phyloP scores from a whole-genome alignment of 257 asterid species.

The Scutellaria baicalensis region DNA sequence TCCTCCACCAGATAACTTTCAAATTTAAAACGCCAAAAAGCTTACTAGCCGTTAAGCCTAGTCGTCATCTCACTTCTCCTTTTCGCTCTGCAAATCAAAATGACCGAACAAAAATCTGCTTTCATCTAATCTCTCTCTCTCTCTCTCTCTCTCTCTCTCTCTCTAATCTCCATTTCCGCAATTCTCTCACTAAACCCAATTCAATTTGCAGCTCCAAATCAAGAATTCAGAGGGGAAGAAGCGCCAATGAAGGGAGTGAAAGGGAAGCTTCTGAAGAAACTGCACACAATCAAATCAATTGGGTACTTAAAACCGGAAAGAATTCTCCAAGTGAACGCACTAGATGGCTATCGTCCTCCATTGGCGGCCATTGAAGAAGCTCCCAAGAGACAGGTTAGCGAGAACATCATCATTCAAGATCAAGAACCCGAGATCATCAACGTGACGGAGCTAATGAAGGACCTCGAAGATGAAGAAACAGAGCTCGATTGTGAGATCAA shows the following conservation, averaged over 20 bases:
- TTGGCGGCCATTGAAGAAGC: constrained; percentile 26
- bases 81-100: background rate
- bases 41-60: constrained; percentile 58
- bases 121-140: background rate
- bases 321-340: constrained; percentile 50
- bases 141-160: background rate
- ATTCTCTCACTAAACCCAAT: background rate
- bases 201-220: background rate
- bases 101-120: background rate
- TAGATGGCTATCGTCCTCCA: constrained; percentile 45
- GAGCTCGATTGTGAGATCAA: constrained; percentile 20
- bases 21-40: constrained; percentile 26
- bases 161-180: constrained; percentile 2
- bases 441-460: constrained; percentile 68
- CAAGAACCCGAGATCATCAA: constrained; percentile 57
- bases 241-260: constrained; percentile 61
- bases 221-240: background rate
- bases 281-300: constrained; percentile 69
- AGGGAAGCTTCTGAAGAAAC: constrained; percentile 72
- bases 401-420: background rate
- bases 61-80: background rate
- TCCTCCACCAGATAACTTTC: constrained; percentile 39
- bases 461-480: constrained; percentile 50
- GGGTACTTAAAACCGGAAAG: constrained; percentile 70
- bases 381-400: constrained; percentile 16